Base-by-base conservation (phyloP, 768 basidiomycete genomes). In the Russula dissimulans region DNA sequence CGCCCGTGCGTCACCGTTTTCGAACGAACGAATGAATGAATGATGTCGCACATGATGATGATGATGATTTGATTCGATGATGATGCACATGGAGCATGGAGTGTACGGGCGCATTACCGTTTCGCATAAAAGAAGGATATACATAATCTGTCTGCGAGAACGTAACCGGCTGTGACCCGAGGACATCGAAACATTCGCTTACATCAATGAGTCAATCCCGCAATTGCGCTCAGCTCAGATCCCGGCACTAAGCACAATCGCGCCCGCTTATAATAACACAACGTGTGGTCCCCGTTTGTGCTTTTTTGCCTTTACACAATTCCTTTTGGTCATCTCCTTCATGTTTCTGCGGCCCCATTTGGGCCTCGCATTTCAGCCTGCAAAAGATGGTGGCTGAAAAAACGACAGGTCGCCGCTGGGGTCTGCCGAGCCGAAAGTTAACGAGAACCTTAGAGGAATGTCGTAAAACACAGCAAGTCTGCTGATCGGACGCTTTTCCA, bases 321-420 rank as follows among this genome's bases (percentile, higher is more conserved):
- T 26, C 22, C 22, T 26, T 26, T 26, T 26, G 22, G 22, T 26
- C 22, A 26, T 2, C 22, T 26, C 22, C 22, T 26, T 26, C 22
- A 26, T 26, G 22, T 26, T 26, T 26, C 22, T 26, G 22, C 22
- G 22, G 22, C 22, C 22, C 22, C 22, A 26, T 26, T 26, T 26
- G 22, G 22, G 22, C 2, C 22, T 26, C 22, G 45, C 1, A 11
- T n/a, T 14, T 12, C 2, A 22, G 26, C 45, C 26, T 14, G 39
- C n/a, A 22, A 57, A 57, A 57, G 56, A 57, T 57, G 56, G 56
- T 57, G 56, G 56, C 56, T 47, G 10, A 26, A 34, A 18, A 14
- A 57, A 57, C 22, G 34, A 31, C 3, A 22, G 34, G 47, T 22
- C 15, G 46, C 14, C 18, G 47, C 12, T 41, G 56, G 56, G 31